Base-by-base conservation (phyloP, 164 flowering plant species). In the Echeveria elegans region DNA sequence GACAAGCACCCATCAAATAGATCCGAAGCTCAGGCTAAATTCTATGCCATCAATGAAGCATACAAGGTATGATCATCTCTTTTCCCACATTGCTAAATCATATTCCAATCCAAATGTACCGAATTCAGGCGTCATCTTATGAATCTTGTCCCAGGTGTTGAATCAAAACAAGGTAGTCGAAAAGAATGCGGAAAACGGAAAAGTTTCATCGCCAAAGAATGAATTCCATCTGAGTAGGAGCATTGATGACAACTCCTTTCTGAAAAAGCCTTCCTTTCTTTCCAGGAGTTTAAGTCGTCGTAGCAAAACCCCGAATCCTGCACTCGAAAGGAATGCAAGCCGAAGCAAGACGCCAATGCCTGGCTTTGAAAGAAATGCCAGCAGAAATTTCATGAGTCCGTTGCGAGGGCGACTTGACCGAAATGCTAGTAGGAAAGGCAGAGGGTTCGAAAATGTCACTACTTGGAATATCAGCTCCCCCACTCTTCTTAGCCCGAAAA, bases 251-350 rank as follows among this genome's bases (percentile, higher is more conserved):
- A 81, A 71, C 1, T 30, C 67, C 38, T 37, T 52, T 38, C 68
- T 76, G 29, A 69, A 73, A 0, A 58, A 37, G n/a, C 60, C 77
- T 2, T 70, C 74, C 4, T 58, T 70, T 15, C 66, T 78, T 2
- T 73, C 78, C 16, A 73, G 67, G 73, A 74, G 68, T 47, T 6
- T 59, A 10, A 79, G 80, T 47, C 45, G 74, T 23, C 66, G 77
- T n/a, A 67, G 74, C 71, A 58, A 64, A 10, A 74, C 77, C 1
- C 72, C 77, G 0, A 50, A 68, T 24, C 71, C 77, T 18, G 21
- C n/a, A 16, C 40, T 6, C 21, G 31, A 28, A 12, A 28, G 34
- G 19, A 60, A 32, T 28, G 18, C 63, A 32, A 30, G 23, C 21
- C 36, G 64, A 2, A 62, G 18, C 63, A 32, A 36, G 64, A 62